Percentiles rank a stretch among this genome's conserved stretches.
phyloP scores from a whole-genome alignment of 2,329 filamentous ascomycete genomes.

The Calonectria pseudoreteaudii region DNA sequence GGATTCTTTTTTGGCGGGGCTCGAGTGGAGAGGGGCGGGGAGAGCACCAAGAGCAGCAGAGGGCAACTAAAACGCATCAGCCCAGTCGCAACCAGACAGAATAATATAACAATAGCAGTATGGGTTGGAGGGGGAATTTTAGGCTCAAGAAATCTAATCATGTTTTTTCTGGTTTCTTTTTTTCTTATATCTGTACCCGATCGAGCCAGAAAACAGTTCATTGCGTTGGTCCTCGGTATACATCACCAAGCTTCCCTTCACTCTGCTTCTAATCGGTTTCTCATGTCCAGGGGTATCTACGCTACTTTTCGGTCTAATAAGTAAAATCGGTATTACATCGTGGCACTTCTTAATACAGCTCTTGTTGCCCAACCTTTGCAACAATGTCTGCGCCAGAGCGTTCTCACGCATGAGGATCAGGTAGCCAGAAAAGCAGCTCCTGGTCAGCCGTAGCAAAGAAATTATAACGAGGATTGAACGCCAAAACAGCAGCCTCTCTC shows the following conservation, averaged over 20 bases:
- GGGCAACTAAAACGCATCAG: background rate
- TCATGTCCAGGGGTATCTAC: constrained; percentile 23
- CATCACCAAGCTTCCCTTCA: background rate
- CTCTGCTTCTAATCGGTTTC: background rate
- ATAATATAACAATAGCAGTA: background rate
- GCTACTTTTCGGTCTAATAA: background rate
- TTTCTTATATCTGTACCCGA: background rate
- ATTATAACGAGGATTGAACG: constrained; percentile 92
- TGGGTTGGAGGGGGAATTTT: background rate
- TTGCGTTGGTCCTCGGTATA: background rate
- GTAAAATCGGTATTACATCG: background rate
- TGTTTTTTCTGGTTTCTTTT: background rate
- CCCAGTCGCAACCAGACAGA: background rate
- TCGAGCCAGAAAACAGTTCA: background rate
- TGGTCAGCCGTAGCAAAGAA: constrained; percentile 91
- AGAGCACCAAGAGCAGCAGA: background rate
- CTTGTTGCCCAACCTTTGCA: background rate
- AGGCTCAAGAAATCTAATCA: background rate
- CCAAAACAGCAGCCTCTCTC: constrained; percentile 79
- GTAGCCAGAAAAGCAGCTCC: constrained; percentile 83
- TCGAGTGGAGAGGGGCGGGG: constrained; percentile 2
- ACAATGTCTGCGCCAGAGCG: background rate
- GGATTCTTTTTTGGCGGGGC: constrained; percentile 30
- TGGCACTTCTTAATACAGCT: background rate
- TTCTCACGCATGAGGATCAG: constrained; percentile 69